Base-by-base conservation (phyloP, 495 filamentous ascomycete genomes). In the Penicillium herquei region DNA sequence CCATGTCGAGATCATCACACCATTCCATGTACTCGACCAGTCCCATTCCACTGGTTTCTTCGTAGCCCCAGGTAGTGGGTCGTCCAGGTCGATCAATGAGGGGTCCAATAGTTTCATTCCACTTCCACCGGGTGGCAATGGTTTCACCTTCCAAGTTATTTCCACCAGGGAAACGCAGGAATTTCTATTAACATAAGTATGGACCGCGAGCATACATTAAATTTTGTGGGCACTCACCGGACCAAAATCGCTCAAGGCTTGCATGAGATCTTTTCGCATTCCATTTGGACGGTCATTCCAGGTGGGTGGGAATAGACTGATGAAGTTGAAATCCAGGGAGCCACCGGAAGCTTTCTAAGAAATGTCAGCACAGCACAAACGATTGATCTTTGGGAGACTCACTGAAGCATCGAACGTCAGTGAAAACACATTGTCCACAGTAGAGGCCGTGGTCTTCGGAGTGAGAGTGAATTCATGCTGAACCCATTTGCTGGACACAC, bases 281-380 rank as follows among this genome's bases (percentile, higher is more conserved):
- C 86, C 87, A 62, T 89, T 89, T n/a, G 78, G 70, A 26, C 84
- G 73, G 39, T 69, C 39, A 16, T 69, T 67, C 59, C 59, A 88
- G 7, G 87, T 89, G 6, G 84, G 84, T 0, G 85, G 86, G 67
- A 88, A 90, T 21, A 90, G 62, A 37, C 78, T 83, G 58, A 90
- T 83, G 34, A 90, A 64, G 54, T 85, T 81, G 61, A 90, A 87
- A 59, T 87, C 81, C 26, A 88, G 79, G 3, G 75, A 80, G 12
- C 73, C 72, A 12, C 66, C 70, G 14, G 66, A 65, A n/a, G 72
- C 70, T 49, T 76, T 77, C 54, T 71, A 35, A 1, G 30, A 4
- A 32, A 16, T 32, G 10, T 14, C 8, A 43, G 43, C 59, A 6
- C 3, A 32, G 13, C 1, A 1, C 1, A 17, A 4, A 16, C 13